These are phyloP conservation scores for Zymoseptoria pseudotritici DNA, from an alignment of 2,329 filamentous ascomycete genomes.

Conservation along the genomic window DNA sequence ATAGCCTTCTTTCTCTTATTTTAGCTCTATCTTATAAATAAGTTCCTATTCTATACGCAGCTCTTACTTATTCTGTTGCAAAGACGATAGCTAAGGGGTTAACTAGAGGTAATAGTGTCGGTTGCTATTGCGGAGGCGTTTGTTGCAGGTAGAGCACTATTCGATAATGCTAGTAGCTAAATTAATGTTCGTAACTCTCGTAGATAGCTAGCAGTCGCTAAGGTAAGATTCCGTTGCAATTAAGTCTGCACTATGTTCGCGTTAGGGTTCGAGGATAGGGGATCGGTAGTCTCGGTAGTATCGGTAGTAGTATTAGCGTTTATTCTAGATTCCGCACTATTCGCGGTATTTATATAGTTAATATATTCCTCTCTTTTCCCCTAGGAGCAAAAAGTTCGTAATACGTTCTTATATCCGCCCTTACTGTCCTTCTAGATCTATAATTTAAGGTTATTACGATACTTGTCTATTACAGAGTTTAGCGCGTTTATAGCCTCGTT, in stretches of 20 bases:
- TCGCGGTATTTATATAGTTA: neutral
- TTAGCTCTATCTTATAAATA: too few relatives aligned
- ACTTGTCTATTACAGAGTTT: neutral
- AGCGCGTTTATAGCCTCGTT: neutral
- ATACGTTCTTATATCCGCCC: neutral
- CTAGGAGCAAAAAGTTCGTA: neutral
- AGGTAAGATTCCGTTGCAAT: too few relatives aligned
- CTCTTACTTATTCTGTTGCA: neutral
- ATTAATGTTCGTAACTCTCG: neutral
- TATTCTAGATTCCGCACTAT: neutral
- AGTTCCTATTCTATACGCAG: neutral
- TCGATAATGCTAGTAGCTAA: neutral
- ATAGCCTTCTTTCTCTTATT: too few relatives aligned
- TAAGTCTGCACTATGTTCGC: neutral
- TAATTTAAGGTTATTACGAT: neutral
- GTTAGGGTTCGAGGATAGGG: too few relatives aligned
- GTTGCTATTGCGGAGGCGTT: neutral
- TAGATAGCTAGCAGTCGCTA: neutral
- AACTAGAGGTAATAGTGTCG: neutral
- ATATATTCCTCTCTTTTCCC: neutral
- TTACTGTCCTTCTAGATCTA: neutral
- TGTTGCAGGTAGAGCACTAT: neutral
- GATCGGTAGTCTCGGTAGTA: neutral
- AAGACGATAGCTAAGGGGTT: neutral
- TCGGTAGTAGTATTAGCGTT: neutral